Evolutionary conservation across 2,329 filamentous ascomycete genomes (phyloP), one percentile per base, ranked within the genome.

Genomic region (Apiospora sp.): DNA sequence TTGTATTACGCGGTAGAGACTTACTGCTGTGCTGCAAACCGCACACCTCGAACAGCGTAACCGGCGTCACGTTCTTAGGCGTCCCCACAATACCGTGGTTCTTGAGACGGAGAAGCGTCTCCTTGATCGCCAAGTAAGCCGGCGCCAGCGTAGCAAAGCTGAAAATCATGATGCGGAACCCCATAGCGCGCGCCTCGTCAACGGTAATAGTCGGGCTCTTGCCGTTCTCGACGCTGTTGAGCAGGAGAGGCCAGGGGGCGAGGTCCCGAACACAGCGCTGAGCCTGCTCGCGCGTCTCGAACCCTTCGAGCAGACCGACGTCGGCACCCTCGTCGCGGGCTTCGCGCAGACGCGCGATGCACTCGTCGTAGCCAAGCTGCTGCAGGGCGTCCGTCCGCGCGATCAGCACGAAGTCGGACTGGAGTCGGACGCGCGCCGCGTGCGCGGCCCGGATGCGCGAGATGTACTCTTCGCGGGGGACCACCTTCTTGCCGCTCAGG

Each of bases 351-450:
- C 90, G 81, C 1, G 76, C 75, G 12, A 91, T 79, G 2, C 88
- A 87, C 75, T 88, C 89, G 13, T 89, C 88, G 74, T 88, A 92
- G 0, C 90, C 90, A 7, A 85, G 82, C 0, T 83, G 82, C 73
- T 90, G 88, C 4, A 91, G 80, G 0, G 90, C 88, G 75, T 92
- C 91, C 0, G 90, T 92, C 14, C 91, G 85, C 0, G 90, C 90
- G 72, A 93, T 92, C 71, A 92, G 85, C 41, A 92, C 85, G 49
- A 92, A 90, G 74, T 92, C 90, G 22, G 84, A 84, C 14, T 83
- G 82, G 43, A 87, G 78, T 24, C 83, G 81, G 30, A 84, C 80
- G 3, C 89, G 83, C 1, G 89, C 87, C 10, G 84, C 81, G 16
- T 81, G 83, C 0, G 89, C 89, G 0, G 90, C 90, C 0, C 86